Conservation (phyloP, 2,329 filamentous ascomycete species). For the Trichoderma harzianum region DNA sequence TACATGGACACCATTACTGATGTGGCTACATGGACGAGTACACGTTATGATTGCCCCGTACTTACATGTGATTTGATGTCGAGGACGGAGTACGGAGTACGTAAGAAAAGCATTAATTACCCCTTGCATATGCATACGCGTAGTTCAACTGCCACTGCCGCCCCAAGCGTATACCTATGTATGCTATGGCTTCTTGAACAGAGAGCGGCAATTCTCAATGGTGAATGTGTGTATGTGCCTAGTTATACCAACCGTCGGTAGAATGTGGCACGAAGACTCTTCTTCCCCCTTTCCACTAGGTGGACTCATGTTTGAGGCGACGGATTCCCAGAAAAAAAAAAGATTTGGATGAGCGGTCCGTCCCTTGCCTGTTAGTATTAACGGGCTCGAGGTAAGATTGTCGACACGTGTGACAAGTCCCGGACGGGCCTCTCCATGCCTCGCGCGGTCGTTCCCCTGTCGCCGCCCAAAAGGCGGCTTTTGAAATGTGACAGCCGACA, state of each 20-base stretch:
- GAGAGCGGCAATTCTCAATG: not conserved
- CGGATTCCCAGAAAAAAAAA: not conserved
- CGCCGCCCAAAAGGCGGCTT: not conserved
- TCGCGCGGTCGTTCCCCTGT: conserved; percentile 3
- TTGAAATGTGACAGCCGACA: conserved; percentile 6
- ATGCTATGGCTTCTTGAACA: not conserved
- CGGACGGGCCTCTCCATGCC: conserved; percentile 4
- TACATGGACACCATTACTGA: not conserved
- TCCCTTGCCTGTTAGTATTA: conserved; percentile 4
- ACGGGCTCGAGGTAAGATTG: conserved; percentile 11
- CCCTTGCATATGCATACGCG: not conserved
- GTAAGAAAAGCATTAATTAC: not conserved
- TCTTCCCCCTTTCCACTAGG: not conserved
- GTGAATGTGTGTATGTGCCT: not conserved
- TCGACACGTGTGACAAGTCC: conserved; percentile 15
- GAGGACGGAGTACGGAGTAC: not conserved
- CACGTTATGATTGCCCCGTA: not conserved
- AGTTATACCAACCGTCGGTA: not conserved
- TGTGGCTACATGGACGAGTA: not conserved
- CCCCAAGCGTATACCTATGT: not conserved
- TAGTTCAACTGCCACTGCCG: not conserved
- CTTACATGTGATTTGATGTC: not conserved
- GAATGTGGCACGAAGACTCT: not conserved
- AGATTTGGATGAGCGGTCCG: conserved; percentile 13
- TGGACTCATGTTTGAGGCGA: conserved; percentile 13